Evolutionary conservation across 2,329 filamentous ascomycete species (phyloP).

Genomic region (Sclerotiophoma versabilis): DNA sequence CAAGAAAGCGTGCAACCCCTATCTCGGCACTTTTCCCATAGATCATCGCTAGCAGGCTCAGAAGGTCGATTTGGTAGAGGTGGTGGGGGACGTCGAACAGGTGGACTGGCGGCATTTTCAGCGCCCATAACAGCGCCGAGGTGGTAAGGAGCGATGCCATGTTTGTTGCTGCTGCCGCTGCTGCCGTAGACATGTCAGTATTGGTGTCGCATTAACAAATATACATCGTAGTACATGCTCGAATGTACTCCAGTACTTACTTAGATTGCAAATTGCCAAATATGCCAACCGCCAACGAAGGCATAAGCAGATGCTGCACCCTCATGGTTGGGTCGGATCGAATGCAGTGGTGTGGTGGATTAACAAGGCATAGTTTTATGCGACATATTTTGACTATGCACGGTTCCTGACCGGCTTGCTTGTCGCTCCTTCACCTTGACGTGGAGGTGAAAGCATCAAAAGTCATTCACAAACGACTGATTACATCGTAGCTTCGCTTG

Average conservation of each 20-base stretch:
- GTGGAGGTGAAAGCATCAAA: conserved; percentile 1
- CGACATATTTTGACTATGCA: not conserved
- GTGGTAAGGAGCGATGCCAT: conserved; percentile 2
- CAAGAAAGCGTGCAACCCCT: conserved; percentile 24
- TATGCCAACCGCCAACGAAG: not conserved
- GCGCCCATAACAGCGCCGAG: not conserved
- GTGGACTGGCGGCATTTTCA: not conserved
- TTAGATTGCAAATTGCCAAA: not conserved
- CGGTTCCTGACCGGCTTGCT: too few relatives aligned
- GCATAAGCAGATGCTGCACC: not conserved
- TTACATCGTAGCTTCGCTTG: conserved; percentile 35
- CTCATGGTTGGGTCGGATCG: not conserved
- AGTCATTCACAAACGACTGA: not conserved
- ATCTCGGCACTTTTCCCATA: conserved; percentile 15
- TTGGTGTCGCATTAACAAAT: not conserved
- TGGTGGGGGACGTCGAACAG: conserved; percentile 15
- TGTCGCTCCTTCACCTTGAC: not conserved
- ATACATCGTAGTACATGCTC: not conserved
- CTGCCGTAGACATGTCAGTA: not conserved
- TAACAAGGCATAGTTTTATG: not conserved
- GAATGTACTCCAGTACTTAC: not conserved
- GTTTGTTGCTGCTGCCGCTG: not conserved
- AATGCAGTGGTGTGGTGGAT: not conserved
- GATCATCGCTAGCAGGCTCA: conserved; percentile 14
- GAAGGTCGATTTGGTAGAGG: conserved; percentile 10